Evolutionary conservation across 768 basidiomycete genomes (phyloP).

Genomic region (Lepiota venenata): DNA sequence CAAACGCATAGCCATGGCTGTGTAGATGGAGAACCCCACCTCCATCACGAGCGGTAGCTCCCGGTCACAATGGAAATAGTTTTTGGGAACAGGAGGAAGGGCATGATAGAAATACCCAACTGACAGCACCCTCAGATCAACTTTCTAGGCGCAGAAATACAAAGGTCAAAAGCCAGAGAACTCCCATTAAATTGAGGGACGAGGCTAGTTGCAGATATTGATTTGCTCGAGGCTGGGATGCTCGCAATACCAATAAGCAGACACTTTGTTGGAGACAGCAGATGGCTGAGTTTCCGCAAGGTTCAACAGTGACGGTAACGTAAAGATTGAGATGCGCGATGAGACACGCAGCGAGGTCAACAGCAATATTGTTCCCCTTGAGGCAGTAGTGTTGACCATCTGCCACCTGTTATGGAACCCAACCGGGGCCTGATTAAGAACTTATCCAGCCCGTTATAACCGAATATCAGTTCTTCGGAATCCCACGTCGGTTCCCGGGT

Average conservation of each 20-base stretch:
- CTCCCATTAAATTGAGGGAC: slow-evolving; percentile 46
- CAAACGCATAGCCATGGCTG: too few relatives aligned
- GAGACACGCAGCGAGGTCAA: slow-evolving; percentile 21
- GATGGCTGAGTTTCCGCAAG: slow-evolving; percentile 16
- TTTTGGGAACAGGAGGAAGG: too few relatives aligned
- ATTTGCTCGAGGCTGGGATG: slow-evolving; percentile 87
- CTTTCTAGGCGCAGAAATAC: too few relatives aligned
- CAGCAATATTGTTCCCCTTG: slow-evolving; percentile 21
- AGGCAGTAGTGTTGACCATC: background rate
- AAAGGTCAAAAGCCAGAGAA: too few relatives aligned
- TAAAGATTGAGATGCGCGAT: slow-evolving; percentile 32
- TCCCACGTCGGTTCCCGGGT: too few relatives aligned
- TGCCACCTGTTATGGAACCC: background rate
- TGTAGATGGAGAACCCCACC: too few relatives aligned
- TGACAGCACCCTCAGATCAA: too few relatives aligned
- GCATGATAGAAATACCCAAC: too few relatives aligned
- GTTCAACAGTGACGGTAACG: slow-evolving; percentile 16
- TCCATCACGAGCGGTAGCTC: too few relatives aligned
- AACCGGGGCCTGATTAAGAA: too few relatives aligned
- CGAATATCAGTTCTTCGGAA: too few relatives aligned
- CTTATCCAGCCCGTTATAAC: background rate
- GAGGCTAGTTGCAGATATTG: slow-evolving; percentile 64
- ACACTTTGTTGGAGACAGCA: slow-evolving; percentile 36
- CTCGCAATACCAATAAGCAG: slow-evolving; percentile 74
- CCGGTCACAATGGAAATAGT: too few relatives aligned